Base-by-base conservation (phyloP, 106 monocot genomes). In the Gastrodia elata region DNA sequence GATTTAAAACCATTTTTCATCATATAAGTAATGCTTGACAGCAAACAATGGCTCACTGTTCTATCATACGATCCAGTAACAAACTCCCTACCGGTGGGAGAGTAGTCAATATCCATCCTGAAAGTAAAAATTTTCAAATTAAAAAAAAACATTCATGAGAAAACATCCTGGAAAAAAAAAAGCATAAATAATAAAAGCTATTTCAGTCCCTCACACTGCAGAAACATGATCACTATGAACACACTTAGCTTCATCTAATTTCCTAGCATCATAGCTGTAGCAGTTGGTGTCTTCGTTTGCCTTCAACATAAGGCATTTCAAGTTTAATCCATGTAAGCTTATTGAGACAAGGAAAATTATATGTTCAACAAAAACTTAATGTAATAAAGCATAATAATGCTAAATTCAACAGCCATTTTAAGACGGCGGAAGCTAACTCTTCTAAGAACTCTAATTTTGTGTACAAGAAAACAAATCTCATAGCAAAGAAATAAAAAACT, bases 41-140 rank as follows among this genome's bases (percentile, higher is more conserved):
- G 36, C 37, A 68, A 6, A 80, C 1, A 5, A 39, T 1, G 70
- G 82, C 87, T 79, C 78, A 99, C 93, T 36, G 93, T 93, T 87
- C 98, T 87, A 87, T 93, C 98, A 84, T 93, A 99, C 77, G 98
- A 99, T 34, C 93, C 98, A 30, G 98, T 99, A 16, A 93, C 98
- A 81, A 99, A 99, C 84, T 98, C 98, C 65, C 93, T 77, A 22
- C 98, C 98, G 5, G 98, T 99, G 33, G 98, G 98, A 64, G 98
- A 99, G 77, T 89, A 99, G 80, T 99, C 98, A 75, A 99, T 87
- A 77, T 99, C 98, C 91, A 99, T 91, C 80, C 98, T 99, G 80
- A 71, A 79, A 81, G 5, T 33, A 81, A 26, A 10, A 32, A 79
- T 55, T 30, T 46, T n/a, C 11, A 26, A 37, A 68, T 22, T n/a